Conservation (phyloP, 2,329 filamentous ascomycete genomes). For the Ambrosiella xylebori region DNA sequence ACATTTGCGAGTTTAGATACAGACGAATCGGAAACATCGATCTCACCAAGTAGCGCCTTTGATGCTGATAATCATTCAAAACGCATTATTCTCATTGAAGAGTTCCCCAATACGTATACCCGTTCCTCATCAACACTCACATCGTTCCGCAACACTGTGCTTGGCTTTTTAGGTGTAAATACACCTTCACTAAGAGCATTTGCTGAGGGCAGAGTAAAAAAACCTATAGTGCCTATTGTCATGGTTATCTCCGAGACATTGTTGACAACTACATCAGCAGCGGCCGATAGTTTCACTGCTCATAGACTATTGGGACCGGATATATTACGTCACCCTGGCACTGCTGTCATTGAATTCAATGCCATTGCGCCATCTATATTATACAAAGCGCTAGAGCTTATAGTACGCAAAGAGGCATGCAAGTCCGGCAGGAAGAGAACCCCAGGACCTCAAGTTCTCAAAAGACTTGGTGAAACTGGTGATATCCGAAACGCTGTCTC, state of each 20-base stretch:
- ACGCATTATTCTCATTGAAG: slow-evolving; percentile 58
- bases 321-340: slow-evolving; percentile 63
- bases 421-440: slow-evolving; percentile 58
- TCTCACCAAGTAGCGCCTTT: background rate
- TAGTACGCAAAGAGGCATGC: slow-evolving; percentile 71
- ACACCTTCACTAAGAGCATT: slow-evolving; percentile 37
- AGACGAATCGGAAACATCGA: slow-evolving; percentile 8
- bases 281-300: slow-evolving; percentile 81
- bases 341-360: slow-evolving; percentile 80
- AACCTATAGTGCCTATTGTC: slow-evolving; percentile 53
- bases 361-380: slow-evolving; percentile 74
- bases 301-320: slow-evolving; percentile 78
- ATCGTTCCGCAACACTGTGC: slow-evolving; percentile 57
- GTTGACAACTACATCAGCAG: slow-evolving; percentile 66
- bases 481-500: slow-evolving; percentile 89
- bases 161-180: slow-evolving; percentile 56
- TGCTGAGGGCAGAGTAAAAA: slow-evolving; percentile 24
- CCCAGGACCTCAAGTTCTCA: slow-evolving; percentile 63
- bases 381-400: slow-evolving; percentile 62
- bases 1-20: slow-evolving; percentile 57
- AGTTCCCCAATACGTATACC: slow-evolving; percentile 63
- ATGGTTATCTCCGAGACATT: slow-evolving; percentile 86
- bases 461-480: slow-evolving; percentile 66
- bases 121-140: slow-evolving; percentile 45
- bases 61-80: slow-evolving; percentile 11